A percentile compares a stretch with the other conserved stretches of the same genome.
Conservation (phyloP, 257 asterid genomes). For the Nicotiana tabacum region DNA sequence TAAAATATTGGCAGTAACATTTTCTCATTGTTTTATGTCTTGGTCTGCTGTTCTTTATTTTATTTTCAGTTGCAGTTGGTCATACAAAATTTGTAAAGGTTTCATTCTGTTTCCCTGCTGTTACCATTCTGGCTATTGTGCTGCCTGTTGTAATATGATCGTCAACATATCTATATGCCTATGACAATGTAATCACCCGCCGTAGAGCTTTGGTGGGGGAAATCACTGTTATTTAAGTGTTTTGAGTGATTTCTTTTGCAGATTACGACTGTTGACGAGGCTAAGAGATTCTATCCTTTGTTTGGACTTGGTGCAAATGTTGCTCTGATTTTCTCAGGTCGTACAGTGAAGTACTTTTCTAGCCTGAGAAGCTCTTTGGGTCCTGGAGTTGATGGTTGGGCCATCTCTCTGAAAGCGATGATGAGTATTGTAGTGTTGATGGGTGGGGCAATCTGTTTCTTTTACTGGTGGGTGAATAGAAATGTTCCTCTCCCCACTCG, state of each 20-base stretch:
- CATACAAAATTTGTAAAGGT: background rate
- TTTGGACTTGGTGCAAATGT: conserved; percentile 98
- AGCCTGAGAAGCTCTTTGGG: conserved; percentile 70
- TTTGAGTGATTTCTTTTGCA: conserved; percentile 26
- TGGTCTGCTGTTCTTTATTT: background rate
- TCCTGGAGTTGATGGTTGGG: conserved; percentile 99
- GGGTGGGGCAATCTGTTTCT: conserved; percentile 76
- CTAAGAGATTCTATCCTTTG: conserved; percentile 92
- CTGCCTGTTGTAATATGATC: background rate
- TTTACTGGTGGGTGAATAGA: conserved; percentile 94
- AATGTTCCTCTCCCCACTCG: conserved; percentile 79
- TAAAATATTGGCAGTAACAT: background rate
- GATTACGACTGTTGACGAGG: conserved; percentile 93
- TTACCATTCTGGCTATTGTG: background rate
- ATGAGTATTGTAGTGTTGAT: conserved; percentile 85
- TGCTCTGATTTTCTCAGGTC: conserved; percentile 95
- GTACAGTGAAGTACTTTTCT: conserved; percentile 95
- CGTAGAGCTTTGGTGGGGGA: background rate
- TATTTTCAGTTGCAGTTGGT: background rate
- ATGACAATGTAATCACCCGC: background rate
- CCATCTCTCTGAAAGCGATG: conserved; percentile 88
- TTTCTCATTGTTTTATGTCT: background rate
- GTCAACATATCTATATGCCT: background rate
- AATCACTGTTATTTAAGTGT: background rate
- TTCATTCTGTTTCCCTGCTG: background rate